These are phyloP conservation scores for Chrysosporium keratinophilum DNA, from an alignment of 2,329 filamentous ascomycete species.

Conservation along the genomic window DNA sequence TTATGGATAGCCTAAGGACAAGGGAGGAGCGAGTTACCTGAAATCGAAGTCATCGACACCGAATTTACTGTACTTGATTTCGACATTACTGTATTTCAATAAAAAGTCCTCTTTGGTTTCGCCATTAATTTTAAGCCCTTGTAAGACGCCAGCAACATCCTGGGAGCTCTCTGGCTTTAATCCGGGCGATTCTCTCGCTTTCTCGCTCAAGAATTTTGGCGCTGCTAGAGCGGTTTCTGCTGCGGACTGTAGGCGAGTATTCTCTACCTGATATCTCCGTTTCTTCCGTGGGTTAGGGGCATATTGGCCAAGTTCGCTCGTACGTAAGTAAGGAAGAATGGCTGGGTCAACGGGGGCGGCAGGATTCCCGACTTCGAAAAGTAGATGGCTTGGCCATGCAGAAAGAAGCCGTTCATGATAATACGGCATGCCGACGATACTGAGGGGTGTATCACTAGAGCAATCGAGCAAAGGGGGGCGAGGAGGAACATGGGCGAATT, in stretches of 20 bases:
- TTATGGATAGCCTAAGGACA: neutral
- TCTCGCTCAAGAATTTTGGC: conserved; percentile 91
- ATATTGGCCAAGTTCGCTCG: conserved; percentile 63
- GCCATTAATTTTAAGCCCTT: conserved; percentile 57
- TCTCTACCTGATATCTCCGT: conserved; percentile 72
- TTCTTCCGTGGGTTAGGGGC: conserved; percentile 64
- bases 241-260: conserved; percentile 56
- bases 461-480: conserved; percentile 57
- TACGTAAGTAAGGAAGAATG: conserved; percentile 57
- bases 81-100: conserved; percentile 81
- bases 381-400: conserved; percentile 73
- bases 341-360: conserved; percentile 63
- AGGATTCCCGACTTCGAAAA: conserved; percentile 77
- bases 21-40: conserved; percentile 48
- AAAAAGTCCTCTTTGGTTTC: conserved; percentile 72
- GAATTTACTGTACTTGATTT: conserved; percentile 98
- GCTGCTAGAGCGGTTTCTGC: conserved; percentile 54
- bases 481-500: conserved; percentile 61
- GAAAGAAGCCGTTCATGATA: conserved; percentile 83
- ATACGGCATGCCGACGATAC: conserved; percentile 79
- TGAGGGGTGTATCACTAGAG: conserved; percentile 67
- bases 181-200: conserved; percentile 55
- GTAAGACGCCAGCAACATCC: conserved; percentile 55
- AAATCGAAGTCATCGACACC: conserved; percentile 99
- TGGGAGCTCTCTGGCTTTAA: conserved; percentile 31